phyloP scores from a whole-genome alignment of 2,329 filamentous ascomycete species.

The Paramyrothecium roridum region DNA sequence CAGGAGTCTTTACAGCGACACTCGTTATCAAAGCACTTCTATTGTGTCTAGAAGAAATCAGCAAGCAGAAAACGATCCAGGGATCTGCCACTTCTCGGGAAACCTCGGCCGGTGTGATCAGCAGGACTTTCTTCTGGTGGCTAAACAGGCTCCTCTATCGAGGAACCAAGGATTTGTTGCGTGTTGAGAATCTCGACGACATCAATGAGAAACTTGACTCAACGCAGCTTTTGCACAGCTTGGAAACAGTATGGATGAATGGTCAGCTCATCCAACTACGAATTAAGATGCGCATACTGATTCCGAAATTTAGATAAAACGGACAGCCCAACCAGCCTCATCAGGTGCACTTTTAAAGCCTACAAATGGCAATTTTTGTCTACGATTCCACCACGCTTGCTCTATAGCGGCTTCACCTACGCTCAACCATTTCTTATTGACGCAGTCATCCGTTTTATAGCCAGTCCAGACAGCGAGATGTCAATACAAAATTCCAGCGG shows the following conservation, averaged over 20 bases:
- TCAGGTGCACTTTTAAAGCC: slow-evolving; percentile 19
- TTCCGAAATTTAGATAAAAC: slow-evolving; percentile 11
- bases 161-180: slow-evolving; percentile 19
- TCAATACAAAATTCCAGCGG: slow-evolving; percentile 26
- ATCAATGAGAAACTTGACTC: slow-evolving; percentile 26
- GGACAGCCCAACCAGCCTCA: slow-evolving; percentile 14
- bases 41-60: slow-evolving; percentile 25
- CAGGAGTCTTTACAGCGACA: slow-evolving; percentile 19
- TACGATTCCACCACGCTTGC: slow-evolving; percentile 32
- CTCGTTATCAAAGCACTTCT: slow-evolving; percentile 22
- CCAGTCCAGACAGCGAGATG: slow-evolving; percentile 17
- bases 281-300: not conserved
- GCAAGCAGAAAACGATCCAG: slow-evolving; percentile 16
- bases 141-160: slow-evolving; percentile 24
- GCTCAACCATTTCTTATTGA: slow-evolving; percentile 42
- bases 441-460: slow-evolving; percentile 26
- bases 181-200: slow-evolving; percentile 16
- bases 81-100: too few relatives aligned
- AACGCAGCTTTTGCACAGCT: slow-evolving; percentile 6
- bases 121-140: slow-evolving; percentile 33
- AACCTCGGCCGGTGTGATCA: slow-evolving; percentile 20
- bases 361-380: slow-evolving; percentile 25
- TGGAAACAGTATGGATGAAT: slow-evolving; percentile 18
- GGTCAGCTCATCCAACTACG: slow-evolving; percentile 6
- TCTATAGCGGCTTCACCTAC: slow-evolving; percentile 37